A percentile compares a stretch with the other conserved stretches of the same genome.
These are phyloP conservation scores for Cryptococcus neoformans DNA, from an alignment of 1,284 basidiomycete species.

Conservation along the genomic window DNA sequence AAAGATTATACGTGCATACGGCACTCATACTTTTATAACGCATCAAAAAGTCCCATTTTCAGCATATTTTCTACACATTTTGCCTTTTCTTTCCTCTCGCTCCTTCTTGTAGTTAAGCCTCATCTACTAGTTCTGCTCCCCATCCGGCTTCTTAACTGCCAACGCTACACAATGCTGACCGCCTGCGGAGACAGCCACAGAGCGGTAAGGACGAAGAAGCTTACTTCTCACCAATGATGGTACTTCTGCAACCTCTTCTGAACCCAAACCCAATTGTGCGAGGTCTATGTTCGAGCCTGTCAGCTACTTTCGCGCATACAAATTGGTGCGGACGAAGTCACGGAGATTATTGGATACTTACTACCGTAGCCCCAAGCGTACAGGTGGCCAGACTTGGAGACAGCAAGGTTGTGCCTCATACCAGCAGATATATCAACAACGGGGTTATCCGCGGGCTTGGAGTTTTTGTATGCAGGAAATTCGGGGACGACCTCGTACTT, in stretches of 20 bases:
- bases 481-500: constrained; percentile 50
- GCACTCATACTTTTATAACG: too few relatives aligned
- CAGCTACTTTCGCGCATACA: neutral
- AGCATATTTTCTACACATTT: too few relatives aligned
- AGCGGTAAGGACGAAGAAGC: constrained; percentile 47
- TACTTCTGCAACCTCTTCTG: constrained; percentile 54
- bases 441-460: constrained; percentile 56
- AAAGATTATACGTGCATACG: too few relatives aligned
- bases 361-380: constrained; percentile 85
- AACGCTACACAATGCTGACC: constrained; percentile 53
- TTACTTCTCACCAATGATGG: constrained; percentile 62
- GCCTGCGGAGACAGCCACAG: constrained; percentile 50
- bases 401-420: constrained; percentile 75
- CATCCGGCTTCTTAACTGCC: neutral
- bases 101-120: neutral
- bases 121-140: neutral
- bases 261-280: constrained; percentile 53
- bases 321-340: too few relatives aligned
- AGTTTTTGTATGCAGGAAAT: constrained; percentile 45
- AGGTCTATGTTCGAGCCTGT: constrained; percentile 19
- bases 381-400: constrained; percentile 70
- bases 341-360: constrained; percentile 19
- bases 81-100: neutral
- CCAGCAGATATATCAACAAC: constrained; percentile 74
- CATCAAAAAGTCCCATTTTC: too few relatives aligned